Base-by-base conservation (phyloP, 2,329 filamentous ascomycete species). In the Fusarium solani-melongenae region DNA sequence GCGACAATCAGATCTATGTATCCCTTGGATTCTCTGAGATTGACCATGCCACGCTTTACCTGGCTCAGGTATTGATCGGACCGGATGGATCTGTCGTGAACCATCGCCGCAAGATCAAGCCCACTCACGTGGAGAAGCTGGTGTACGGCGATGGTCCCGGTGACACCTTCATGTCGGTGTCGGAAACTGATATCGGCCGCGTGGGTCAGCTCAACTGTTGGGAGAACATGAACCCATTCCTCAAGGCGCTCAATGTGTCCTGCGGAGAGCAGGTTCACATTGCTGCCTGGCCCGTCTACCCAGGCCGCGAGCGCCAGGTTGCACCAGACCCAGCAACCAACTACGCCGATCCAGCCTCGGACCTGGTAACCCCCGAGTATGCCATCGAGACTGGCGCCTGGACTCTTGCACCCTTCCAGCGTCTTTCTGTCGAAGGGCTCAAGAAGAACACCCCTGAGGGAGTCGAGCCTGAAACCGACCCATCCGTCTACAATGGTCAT, bases 141-240 rank as follows among this genome's bases (percentile, higher is more conserved):
- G 81, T 84, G 46, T 91, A 88, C 74, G 88, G 88, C 2, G 89
- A 90, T 58, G 88, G 88, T 3, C 84, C 87, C 1, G 89, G 87
- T 3, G 87, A 90, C 39, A 87, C 88, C n/a, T 86, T 88, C 53
- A 67, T 71, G 61, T 69, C 75, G 0, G 88, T 90, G 0, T 83
- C 85, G 6, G 82, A 87, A 44, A 85, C 86, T 1, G 81, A 83
- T 1, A 86, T 88, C 57, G 88, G 87, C 3, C 85, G 85, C 5
- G 82, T 90, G 6, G 88, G 88, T 0, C 85, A 85, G 5, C 80
- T 90, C 29, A 88, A 88, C 72, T 89, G 88, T 79, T 90, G 87
- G 86, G 87, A 89, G 74, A 86, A 91, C 69, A 86, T 78, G 77
- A 78, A 78, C 57, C 76, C 75, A 0, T 77, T 79, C 58, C 76